phyloP scores from a whole-genome alignment of 139 green algal genomes.

The Asterochloris sp. region DNA sequence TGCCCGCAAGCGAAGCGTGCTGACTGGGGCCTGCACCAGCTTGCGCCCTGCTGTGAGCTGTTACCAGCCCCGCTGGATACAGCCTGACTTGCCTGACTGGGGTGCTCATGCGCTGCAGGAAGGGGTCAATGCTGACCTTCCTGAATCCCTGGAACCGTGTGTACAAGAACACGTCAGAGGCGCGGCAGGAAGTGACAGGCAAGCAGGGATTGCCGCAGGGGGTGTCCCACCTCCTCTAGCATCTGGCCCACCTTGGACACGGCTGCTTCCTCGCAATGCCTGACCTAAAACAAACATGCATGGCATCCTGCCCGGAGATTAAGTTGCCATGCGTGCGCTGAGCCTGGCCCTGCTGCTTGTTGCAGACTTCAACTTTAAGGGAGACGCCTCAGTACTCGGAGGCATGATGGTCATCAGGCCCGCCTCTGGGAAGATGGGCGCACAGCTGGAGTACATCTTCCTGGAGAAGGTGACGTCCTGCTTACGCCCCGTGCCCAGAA shows the following conservation, averaged over 20 bases:
- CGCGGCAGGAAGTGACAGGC: background rate
- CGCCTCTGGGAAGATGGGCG: background rate
- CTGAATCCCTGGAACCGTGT: slow-evolving; percentile 13
- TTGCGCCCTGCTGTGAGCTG: no score
- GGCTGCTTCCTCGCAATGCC: no score
- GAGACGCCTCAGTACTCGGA: slow-evolving; percentile 9
- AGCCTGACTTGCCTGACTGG: no score
- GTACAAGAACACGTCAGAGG: background rate
- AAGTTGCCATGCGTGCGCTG: no score
- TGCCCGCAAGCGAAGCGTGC: no score
- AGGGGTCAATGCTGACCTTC: slow-evolving; percentile 9
- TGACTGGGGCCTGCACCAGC: no score
- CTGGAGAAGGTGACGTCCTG: background rate
- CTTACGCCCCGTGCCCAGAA: background rate
- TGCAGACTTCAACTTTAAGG: background rate
- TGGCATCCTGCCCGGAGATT: no score
- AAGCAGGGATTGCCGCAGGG: no score
- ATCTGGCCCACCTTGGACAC: no score
- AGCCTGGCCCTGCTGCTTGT: background rate
- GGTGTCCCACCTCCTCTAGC: no score
- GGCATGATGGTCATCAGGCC: slow-evolving; percentile 13
- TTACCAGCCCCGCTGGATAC: no score
- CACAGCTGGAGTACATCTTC: slow-evolving; percentile 5
- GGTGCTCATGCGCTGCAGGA: background rate
- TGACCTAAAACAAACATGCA: no score